These are phyloP conservation scores for Trichoderma asperelloides DNA, from an alignment of 495 filamentous ascomycete genomes.

Conservation along the genomic window DNA sequence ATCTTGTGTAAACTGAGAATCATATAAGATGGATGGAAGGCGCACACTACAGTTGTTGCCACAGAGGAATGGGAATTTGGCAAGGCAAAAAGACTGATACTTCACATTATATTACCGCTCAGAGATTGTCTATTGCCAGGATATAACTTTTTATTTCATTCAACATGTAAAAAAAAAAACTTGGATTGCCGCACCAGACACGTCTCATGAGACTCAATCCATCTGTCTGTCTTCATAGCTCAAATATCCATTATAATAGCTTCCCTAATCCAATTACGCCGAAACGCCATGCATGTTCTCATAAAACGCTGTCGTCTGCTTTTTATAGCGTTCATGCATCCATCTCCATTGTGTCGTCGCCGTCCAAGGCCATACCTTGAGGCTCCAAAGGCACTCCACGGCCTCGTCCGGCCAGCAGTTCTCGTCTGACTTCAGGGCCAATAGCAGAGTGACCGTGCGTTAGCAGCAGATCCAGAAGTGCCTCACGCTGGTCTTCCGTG, in stretches of 20 bases:
- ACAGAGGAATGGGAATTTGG: no score
- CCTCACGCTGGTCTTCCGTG: conserved; percentile 63
- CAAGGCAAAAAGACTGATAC: background rate
- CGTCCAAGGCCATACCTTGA: conserved; percentile 40
- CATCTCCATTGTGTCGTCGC: conserved; percentile 88
- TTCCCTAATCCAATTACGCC: background rate
- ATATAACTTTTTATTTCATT: background rate
- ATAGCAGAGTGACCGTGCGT: conserved; percentile 81
- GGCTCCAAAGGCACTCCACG: conserved; percentile 64
- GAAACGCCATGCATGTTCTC: conserved; percentile 7
- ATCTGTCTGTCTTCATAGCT: background rate
- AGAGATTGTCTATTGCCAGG: background rate
- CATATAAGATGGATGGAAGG: no score
- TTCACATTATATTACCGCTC: background rate
- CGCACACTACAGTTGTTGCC: no score
- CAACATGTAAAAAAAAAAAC: background rate
- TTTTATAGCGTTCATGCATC: conserved; percentile 25
- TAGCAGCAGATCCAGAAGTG: conserved; percentile 78
- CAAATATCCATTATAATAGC: background rate
- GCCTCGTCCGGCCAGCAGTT: conserved; percentile 81
- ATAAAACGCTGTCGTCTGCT: background rate
- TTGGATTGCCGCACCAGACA: background rate
- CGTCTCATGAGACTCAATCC: background rate
- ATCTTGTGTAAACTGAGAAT: no score
- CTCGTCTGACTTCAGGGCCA: conserved; percentile 83